A percentile compares a stretch with the other conserved stretches of the same genome.
Evolutionary conservation across 805 yeast species (phyloP).

Genomic region (Candida maris): DNA sequence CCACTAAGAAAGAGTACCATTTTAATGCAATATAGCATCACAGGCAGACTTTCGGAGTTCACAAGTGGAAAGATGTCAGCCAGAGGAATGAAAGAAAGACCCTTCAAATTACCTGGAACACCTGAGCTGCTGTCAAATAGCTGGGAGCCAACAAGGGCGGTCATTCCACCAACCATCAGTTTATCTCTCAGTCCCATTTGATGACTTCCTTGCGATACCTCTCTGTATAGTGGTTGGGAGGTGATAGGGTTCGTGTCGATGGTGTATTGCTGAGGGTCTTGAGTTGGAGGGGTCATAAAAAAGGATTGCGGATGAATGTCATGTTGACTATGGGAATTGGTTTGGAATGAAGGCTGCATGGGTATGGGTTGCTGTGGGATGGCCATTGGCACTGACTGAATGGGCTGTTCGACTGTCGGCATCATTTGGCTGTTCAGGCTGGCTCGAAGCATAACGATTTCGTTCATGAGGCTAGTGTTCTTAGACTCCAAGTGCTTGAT

Average conservation of each 20-base stretch:
- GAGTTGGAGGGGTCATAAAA: constrained; percentile 5
- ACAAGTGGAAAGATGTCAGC: constrained; percentile 24
- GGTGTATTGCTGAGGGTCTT: constrained; percentile 4
- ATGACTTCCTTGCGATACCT: constrained; percentile 1
- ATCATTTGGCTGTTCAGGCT: constrained; percentile 13
- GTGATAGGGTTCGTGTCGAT: constrained; percentile 2
- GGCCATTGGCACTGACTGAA: constrained; percentile 2
- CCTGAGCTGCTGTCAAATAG: constrained; percentile 17
- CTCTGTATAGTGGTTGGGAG: constrained; percentile 1
- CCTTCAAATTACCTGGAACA: constrained; percentile 17
- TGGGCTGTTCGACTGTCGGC: constrained; percentile 8
- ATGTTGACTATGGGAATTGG: constrained; percentile 10
- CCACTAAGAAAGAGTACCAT: constrained; percentile 22
- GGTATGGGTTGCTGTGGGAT: neutral
- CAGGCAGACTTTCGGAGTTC: constrained; percentile 12
- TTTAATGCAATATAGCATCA: constrained; percentile 10
- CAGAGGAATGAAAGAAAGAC: constrained; percentile 25
- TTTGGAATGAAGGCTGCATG: neutral
- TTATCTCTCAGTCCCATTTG: constrained; percentile 25
- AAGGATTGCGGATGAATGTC: constrained; percentile 5
- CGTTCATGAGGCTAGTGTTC: constrained; percentile 47
- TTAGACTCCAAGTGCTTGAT: constrained; percentile 66
- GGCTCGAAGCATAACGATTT: constrained; percentile 46
- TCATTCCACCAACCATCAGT: constrained; percentile 33
- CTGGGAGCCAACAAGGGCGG: constrained; percentile 32